Conservation (phyloP, 2,329 filamentous ascomycete species). For the Sporothrix phasma region DNA sequence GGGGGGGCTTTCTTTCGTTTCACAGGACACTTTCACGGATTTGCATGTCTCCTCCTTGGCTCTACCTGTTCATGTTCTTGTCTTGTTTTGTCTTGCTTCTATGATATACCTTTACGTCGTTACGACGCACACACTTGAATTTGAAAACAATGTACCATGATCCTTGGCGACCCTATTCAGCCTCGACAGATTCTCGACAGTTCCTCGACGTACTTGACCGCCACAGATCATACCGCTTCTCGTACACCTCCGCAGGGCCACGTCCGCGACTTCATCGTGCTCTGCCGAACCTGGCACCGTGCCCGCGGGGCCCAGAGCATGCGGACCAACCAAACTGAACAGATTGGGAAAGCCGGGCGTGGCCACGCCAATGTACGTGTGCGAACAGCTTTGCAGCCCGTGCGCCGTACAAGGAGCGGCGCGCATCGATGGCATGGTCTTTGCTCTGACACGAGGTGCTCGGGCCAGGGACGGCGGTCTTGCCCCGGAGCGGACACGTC, state of each 20-base stretch:
- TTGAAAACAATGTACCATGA: neutral
- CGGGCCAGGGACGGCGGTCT: neutral
- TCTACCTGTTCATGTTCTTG: neutral
- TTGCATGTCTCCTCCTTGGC: neutral
- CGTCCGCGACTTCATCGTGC: constrained; percentile 27
- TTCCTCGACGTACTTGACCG: no score
- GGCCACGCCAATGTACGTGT: constrained; percentile 29
- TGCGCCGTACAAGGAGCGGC: constrained; percentile 16
- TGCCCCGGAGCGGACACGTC: no score
- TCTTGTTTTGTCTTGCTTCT: neutral
- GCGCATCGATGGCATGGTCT: neutral
- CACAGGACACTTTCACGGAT: no score
- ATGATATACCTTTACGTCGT: neutral
- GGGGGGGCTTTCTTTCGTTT: no score
- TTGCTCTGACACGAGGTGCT: neutral
- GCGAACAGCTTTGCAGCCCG: constrained; percentile 50
- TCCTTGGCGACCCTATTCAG: no score
- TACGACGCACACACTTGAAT: neutral
- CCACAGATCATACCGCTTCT: constrained; percentile 47
- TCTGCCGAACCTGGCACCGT: constrained; percentile 13
- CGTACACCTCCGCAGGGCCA: constrained; percentile 52
- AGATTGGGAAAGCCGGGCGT: constrained; percentile 27
- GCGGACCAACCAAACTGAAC: constrained; percentile 21
- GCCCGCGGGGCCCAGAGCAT: constrained; percentile 11
- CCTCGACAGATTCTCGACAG: no score